Evolutionary conservation across 768 basidiomycete species (phyloP), one percentile per base, ranked within the genome.

Genomic region (Filobasidium wieringae): DNA sequence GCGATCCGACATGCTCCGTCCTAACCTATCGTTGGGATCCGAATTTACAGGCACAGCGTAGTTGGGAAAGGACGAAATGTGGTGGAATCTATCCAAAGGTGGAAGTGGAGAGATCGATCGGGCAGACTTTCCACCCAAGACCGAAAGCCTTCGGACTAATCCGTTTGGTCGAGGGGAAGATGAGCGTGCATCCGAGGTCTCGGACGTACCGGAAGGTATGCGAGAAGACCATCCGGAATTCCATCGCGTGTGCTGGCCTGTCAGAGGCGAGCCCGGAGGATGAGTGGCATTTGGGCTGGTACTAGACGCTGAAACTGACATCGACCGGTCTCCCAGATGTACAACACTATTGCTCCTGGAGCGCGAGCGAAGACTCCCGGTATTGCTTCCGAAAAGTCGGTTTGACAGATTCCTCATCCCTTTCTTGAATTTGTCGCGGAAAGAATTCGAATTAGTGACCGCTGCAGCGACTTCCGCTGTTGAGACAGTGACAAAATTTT

Each of bases 391-490:
- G 27, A 55, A 50, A 7, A 73, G 54, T 45, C 66, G 70, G 33
- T 65, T 55, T 17, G 63, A 63, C 32, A 71, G 64, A 9, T 53
- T 57, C 52, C 68, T 62, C 60, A 74, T 61, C 31, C 73, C 66
- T 55, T 71, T 66, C 36, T 66, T 63, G 53, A 76, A 58, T 29
- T 67, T 66, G 27, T 69, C 66, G 5, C 65, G 58, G 55, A 72
- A 68, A 3, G 65, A 58, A 15, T 58, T 61, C 9, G 66, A 64
- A 30, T 65, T 70, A 37, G 69, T 74, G 29, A 75, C 67, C 27
- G 76, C 91, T 30, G 81, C 82, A 17, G 80, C 79, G 2, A 87
- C 82, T 62, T 95, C 92, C 43, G 80, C 80, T n/a, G 81, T 79
- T 0, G 87, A 84, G 24, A 93, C 83, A 41, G 78, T 76, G 50